phyloP scores from a whole-genome alignment of 2,329 filamentous ascomycete genomes.

The Diaporthe sp. region DNA sequence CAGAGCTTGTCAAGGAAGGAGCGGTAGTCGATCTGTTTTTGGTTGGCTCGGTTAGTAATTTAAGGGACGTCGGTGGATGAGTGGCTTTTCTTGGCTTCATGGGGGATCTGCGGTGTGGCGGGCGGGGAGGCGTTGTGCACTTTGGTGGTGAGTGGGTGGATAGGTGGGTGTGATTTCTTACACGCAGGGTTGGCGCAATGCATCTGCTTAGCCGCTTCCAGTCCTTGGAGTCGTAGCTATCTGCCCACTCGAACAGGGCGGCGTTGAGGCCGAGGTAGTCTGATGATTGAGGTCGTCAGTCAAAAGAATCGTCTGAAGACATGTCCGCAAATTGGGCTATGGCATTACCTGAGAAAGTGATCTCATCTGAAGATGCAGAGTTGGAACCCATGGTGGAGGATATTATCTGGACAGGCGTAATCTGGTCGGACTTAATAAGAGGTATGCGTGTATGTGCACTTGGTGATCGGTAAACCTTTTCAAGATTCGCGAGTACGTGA shows the following conservation, averaged over 20 bases:
- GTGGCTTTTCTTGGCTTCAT: not conserved
- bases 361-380: slow-evolving; percentile 34
- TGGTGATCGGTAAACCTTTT: not conserved
- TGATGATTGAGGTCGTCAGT: slow-evolving; percentile 15
- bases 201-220: slow-evolving; percentile 70
- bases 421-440: not conserved
- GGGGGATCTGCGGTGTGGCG: slow-evolving; percentile 2
- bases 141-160: not conserved
- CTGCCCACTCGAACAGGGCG: slow-evolving; percentile 47
- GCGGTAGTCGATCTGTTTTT: slow-evolving; percentile 77
- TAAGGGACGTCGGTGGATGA: not conserved
- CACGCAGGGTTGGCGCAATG: slow-evolving; percentile 71
- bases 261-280: slow-evolving; percentile 45
- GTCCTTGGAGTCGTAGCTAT: slow-evolving; percentile 76
- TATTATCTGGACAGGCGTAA: not conserved
- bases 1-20: slow-evolving; percentile 71
- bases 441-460: not conserved
- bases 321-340: not conserved
- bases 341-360: slow-evolving; percentile 36
- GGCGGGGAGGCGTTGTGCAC: slow-evolving; percentile 6
- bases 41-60: slow-evolving; percentile 21
- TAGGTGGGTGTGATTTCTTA: slow-evolving; percentile 44
- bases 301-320: not conserved
- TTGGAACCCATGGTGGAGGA: slow-evolving; percentile 34
- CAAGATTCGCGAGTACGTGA: not conserved